Evolutionary conservation across 176 grass and related monocot genomes (phyloP), one percentile per base, ranked within the genome.

Genomic region (Saccharum officinarum): DNA sequence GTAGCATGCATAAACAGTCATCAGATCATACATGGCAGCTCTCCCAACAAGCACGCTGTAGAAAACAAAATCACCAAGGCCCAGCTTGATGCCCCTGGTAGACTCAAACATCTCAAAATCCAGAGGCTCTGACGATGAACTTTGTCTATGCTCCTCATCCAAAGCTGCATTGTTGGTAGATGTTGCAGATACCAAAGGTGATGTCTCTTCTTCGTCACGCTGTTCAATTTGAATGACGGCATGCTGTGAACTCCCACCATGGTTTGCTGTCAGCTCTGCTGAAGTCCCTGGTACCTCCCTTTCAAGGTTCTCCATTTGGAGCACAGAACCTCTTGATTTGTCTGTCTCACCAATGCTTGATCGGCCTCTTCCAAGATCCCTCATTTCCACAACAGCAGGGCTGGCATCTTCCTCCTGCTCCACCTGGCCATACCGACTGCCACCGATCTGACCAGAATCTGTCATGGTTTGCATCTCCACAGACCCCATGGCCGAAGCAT

Each of bases 1-100:
- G 84, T 99, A 99, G 83, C 97, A 99, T n/a, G 97, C 97, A 79
- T 96, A 99, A 16, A 99, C 97, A 3, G 93, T 99, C 94, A 96
- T 99, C 76, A 99, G 79, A 88, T 96, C 97, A 73, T 99, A 99
- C 97, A 99, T 99, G 0, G 97, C 93, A 50, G 97, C 97, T 72
- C 94, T 95, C 83, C 97, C 97, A 41, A 96, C 97, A 52, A 99
- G 90, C 64, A 99, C 97, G 26, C 94, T 99, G 61, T 96, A 99
- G 89, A 96, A 99, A 67, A 99, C 86, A 77, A 99, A 99, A 91
- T 99, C 97, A 17, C 97, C 93, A 25, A 96, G 86, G 62, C 97
- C 97, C 78, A 96, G 64, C 76, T 92, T 95, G 77, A 99, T 96
- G n/a, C 93, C 97, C 75, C 92, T 94, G 57, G 86, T 92, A 16